Conservation (phyloP, 73 alveolate genomes). For the Effrenium voratum region DNA sequence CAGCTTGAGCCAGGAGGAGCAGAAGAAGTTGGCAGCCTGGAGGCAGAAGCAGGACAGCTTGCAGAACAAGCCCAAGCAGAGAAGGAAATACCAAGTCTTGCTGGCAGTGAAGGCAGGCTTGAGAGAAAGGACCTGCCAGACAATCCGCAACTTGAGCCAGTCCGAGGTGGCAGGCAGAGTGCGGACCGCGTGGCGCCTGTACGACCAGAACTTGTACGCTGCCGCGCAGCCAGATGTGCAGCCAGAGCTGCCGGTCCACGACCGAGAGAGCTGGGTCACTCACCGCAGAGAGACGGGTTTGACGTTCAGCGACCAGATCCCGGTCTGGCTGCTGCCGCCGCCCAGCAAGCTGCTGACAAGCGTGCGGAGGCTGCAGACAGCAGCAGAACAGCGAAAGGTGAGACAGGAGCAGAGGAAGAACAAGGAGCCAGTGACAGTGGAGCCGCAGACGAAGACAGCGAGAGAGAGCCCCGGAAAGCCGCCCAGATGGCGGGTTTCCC, state of each 20-base stretch:
- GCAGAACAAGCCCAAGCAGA: background rate
- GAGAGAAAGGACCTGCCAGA: background rate
- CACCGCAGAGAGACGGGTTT: background rate
- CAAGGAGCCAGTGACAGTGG: background rate
- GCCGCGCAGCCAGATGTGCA: background rate
- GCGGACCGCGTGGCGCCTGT: background rate
- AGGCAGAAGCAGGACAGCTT: background rate
- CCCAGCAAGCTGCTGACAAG: background rate
- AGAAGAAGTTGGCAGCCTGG: background rate
- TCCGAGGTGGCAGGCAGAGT: background rate
- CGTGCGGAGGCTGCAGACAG: background rate
- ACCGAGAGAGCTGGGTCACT: background rate
- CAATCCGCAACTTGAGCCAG: background rate
- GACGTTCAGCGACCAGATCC: background rate
- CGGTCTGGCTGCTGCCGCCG: slow-evolving; percentile 16
- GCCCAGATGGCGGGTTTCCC: slow-evolving; percentile 6
- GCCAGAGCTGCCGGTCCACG: background rate
- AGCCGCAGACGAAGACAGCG: background rate
- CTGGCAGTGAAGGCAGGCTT: background rate
- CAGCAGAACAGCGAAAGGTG: background rate
- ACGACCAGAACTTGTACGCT: background rate
- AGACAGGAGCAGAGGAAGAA: background rate
- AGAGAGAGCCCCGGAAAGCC: background rate
- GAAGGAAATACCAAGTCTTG: background rate
- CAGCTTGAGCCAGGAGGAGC: background rate